Evolutionary conservation across 441 rosid genomes (phyloP).

Genomic region (Croton laevigatus): DNA sequence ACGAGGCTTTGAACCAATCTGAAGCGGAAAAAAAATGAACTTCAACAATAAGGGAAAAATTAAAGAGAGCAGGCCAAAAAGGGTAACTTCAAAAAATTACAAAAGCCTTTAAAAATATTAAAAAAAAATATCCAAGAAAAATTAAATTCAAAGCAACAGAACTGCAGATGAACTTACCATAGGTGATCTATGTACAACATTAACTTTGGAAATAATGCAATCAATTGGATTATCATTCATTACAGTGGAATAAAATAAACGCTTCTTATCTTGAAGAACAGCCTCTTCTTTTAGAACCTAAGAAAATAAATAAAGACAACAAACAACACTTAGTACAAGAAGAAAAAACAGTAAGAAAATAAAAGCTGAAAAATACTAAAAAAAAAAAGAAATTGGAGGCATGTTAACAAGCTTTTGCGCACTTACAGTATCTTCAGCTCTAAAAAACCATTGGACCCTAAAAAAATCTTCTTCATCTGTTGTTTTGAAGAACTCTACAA

Average conservation of each 20-base stretch:
- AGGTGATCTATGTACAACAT: constrained; percentile 46
- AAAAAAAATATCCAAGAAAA: constrained; percentile 1
- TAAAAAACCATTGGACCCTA: constrained; percentile 94
- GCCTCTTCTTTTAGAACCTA: constrained; percentile 73
- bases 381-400: no score
- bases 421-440: constrained; percentile 86
- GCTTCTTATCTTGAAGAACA: constrained; percentile 59
- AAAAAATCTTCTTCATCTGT: constrained; percentile 63
- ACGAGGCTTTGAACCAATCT: constrained; percentile 43
- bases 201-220: constrained; percentile 75
- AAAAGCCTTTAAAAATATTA: constrained; percentile 15
- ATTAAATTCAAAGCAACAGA: constrained; percentile 1
- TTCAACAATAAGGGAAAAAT: constrained; percentile 5
- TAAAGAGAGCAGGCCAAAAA: constrained; percentile 6
- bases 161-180: constrained; percentile 43
- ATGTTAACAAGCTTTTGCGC: constrained; percentile 19
- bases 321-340: neutral
- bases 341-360: neutral
- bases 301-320: constrained; percentile 19
- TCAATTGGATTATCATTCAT: constrained; percentile 88
- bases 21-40: constrained; percentile 31
- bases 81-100: constrained; percentile 1
- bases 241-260: constrained; percentile 78
- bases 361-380: constrained; percentile 24
- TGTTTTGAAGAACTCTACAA: constrained; percentile 76